Evolutionary conservation across 169 alveolate genomes (phyloP), one percentile per base, ranked within the genome.

Genomic region (Miamiensis avidus): DNA sequence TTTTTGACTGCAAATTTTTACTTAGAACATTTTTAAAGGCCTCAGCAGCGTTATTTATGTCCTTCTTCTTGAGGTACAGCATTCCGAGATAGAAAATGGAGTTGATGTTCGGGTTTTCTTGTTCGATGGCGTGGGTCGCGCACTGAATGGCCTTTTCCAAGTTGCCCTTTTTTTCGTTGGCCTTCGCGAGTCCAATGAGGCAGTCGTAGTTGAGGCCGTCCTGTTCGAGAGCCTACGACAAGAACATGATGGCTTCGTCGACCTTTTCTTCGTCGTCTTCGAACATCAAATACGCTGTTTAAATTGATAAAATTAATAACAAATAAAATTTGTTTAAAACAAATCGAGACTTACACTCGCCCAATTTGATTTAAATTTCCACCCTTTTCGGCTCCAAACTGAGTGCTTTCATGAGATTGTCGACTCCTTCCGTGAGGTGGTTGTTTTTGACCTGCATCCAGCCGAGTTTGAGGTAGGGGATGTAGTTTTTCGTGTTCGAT

Each of bases 1-100:
- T 49, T 26, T 73, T n/a, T 15, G 26, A 73, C 1, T 15, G 6
- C 32, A 85, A 65, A 65, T 90, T 92, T 6, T 87, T 74, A 30
- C 87, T 83, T 64, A 94, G 88, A 25, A 91, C 83, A 15, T 89
- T 74, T 78, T 92, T 92, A 87, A 91, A 94, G 1, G 79, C 75
- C 34, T 91, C 85, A 0, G 89, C 89, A 25, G 95, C 88, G 49
- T 83, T 76, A 78, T 91, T 91, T 76, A 83, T 91, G 16, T 88
- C 93, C 69, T 94, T 93, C 82, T 91, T 88, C 76, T 94, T 93
- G 78, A 92, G 94, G 69, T 86, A 89, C 25, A 92, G 82, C 65
- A 88, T 84, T 82, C 96, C 97, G 25, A 94, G 83, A 82, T 84
- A 90, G 87, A 88, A 94, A 75, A 89, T 89, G 0, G 94, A 92